These are phyloP conservation scores for Chrysoporthe puriensis DNA, from an alignment of 2,329 filamentous ascomycete species.

Conservation along the genomic window DNA sequence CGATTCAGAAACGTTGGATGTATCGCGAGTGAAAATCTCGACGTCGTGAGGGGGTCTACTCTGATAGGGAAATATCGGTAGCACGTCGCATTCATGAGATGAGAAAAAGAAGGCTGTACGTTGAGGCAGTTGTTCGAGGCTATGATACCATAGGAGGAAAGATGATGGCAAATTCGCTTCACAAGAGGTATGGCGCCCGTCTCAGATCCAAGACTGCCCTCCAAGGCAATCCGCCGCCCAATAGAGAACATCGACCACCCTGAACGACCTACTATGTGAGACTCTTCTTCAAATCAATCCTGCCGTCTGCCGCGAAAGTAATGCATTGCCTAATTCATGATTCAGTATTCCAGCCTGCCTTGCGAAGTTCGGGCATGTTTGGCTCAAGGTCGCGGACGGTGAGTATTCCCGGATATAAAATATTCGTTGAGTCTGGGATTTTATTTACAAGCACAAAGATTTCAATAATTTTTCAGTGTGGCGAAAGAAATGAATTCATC, in stretches of 20 bases:
- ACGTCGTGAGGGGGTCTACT: conserved; percentile 26
- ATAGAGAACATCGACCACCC: background rate
- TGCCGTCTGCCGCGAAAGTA: background rate
- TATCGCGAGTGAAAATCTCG: conserved; percentile 70
- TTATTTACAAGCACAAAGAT: background rate
- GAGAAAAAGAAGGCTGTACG: background rate
- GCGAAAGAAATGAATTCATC: background rate
- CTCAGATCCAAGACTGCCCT: background rate
- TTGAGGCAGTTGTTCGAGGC: conserved; percentile 6
- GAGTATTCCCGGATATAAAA: background rate
- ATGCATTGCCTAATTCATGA: background rate
- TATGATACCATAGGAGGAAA: conserved; percentile 19
- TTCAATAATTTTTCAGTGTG: background rate
- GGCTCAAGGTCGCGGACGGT: background rate
- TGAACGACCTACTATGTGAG: background rate
- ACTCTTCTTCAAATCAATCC: background rate
- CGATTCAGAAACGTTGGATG: conserved; percentile 83
- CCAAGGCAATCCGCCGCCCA: background rate
- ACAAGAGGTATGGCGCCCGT: background rate
- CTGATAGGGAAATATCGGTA: conserved; percentile 12
- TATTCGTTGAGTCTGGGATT: background rate
- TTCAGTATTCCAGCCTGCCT: background rate
- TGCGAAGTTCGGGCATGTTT: background rate
- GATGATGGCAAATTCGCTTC: background rate
- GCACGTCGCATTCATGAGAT: background rate